phyloP scores from a whole-genome alignment of 108 stramenopile species.

The Pseudonitzschia multistriata region DNA sequence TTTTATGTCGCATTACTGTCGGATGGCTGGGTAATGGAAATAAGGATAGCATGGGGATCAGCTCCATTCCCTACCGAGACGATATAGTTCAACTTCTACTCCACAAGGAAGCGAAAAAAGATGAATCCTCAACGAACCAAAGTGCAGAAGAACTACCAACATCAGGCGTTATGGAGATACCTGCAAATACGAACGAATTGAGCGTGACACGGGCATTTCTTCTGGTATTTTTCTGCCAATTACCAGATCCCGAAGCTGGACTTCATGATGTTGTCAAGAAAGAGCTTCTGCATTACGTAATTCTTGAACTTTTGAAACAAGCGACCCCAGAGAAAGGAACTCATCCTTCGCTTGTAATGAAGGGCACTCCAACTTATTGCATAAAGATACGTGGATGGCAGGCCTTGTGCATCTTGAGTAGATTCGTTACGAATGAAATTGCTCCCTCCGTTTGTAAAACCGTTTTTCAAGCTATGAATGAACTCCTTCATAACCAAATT shows the following conservation, averaged over 20 bases:
- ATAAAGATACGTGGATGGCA: constrained; percentile 77
- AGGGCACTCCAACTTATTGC: constrained; percentile 67
- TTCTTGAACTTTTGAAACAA: constrained; percentile 54
- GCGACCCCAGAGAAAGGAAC: constrained; percentile 35
- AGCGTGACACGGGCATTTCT: constrained; percentile 71
- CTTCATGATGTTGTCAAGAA: constrained; percentile 48
- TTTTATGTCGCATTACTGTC: constrained; percentile 50
- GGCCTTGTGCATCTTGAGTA: constrained; percentile 67
- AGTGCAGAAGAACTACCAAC: constrained; percentile 2
- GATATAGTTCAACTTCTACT: constrained; percentile 68
- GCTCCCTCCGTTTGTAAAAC: constrained; percentile 49
- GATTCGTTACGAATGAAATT: constrained; percentile 69
- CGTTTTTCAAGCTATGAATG: constrained; percentile 52
- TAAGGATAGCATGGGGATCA: constrained; percentile 38
- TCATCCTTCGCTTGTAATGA: constrained; percentile 52
- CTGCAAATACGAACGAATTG: constrained; percentile 40
- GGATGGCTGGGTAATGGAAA: constrained; percentile 61
- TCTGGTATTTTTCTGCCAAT: constrained; percentile 60
- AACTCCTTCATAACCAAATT: constrained; percentile 71
- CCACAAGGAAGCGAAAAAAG: constrained; percentile 69
- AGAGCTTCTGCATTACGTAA: constrained; percentile 60
- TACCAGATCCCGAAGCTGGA: constrained; percentile 48
- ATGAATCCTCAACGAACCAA: constrained; percentile 58
- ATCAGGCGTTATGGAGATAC: constrained; percentile 26
- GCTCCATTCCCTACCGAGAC: constrained; percentile 73